Evolutionary conservation across 2,329 filamentous ascomycete genomes (phyloP).

Genomic region (Stenocarpella maydis): DNA sequence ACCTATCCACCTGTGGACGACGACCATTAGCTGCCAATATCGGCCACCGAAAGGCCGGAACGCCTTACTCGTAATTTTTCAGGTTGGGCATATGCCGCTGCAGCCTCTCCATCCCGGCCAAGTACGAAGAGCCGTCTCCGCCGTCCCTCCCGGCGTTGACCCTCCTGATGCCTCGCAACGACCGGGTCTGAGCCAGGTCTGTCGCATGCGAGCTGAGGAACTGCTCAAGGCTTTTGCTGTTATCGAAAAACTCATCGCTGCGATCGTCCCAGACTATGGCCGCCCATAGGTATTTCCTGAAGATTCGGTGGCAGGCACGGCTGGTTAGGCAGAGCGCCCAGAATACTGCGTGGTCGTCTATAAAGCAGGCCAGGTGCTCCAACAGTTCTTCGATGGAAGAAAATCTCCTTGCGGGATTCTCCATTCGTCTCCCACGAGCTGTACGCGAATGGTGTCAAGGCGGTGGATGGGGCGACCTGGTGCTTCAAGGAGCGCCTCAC

Average conservation of each 20-base stretch:
- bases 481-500: background rate
- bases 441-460: too few relatives aligned
- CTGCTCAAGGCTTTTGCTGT: background rate
- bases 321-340: constrained; percentile 14
- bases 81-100: constrained; percentile 2
- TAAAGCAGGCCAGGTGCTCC: background rate
- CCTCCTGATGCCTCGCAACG: background rate
- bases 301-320: constrained; percentile 2
- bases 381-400: background rate
- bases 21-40: background rate
- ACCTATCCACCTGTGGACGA: background rate
- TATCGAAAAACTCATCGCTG: background rate
- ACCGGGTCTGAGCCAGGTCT: background rate
- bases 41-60: background rate
- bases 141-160: background rate
- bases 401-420: background rate
- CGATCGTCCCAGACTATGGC: constrained; percentile 12
- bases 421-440: too few relatives aligned
- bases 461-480: background rate
- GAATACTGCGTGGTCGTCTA: constrained; percentile 12
- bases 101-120: background rate
- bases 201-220: background rate
- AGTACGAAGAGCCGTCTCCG: background rate
- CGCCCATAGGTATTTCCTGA: constrained; percentile 9
- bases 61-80: constrained; percentile 3